phyloP scores from a whole-genome alignment of 371 early-diverging fungal species.

The Saksenaea vasiformis region DNA sequence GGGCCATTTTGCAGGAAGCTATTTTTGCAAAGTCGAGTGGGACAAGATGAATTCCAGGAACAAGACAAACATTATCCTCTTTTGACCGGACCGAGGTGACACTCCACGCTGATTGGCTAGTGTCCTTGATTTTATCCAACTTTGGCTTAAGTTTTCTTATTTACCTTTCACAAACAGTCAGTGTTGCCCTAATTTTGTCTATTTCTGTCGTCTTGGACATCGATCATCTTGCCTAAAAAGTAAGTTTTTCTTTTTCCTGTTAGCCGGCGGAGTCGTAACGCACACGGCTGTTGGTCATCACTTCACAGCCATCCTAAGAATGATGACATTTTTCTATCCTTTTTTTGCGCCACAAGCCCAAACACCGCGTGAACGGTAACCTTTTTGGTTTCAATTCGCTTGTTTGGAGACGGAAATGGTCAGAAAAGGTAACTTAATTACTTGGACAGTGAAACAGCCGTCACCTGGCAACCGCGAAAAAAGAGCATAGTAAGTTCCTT shows the following conservation, averaged over 20 bases:
- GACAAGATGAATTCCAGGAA: constrained; percentile 27
- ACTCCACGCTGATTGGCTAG: background rate
- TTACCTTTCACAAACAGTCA: background rate
- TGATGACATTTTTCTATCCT: background rate
- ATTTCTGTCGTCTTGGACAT: background rate
- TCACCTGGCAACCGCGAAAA: too few relatives aligned
- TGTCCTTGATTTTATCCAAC: background rate
- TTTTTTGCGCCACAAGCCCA: background rate
- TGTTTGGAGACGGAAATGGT: background rate
- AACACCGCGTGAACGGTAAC: background rate
- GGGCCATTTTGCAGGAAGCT: constrained; percentile 8
- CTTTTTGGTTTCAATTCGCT: background rate
- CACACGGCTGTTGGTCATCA: background rate
- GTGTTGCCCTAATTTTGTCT: background rate
- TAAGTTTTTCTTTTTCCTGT: background rate
- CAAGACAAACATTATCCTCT: constrained; percentile 6
- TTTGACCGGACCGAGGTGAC: constrained; percentile 22
- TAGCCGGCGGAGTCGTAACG: background rate
- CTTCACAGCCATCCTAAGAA: background rate
- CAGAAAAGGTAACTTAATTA: background rate
- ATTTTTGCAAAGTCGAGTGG: constrained; percentile 16
- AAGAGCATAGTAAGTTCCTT: too few relatives aligned
- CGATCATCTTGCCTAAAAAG: constrained; percentile 4
- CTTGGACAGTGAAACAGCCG: background rate
- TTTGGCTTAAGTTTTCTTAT: background rate